These are phyloP conservation scores for Kodamaea leandrae DNA, from an alignment of 805 yeast genomes.

Conservation along the genomic window DNA sequence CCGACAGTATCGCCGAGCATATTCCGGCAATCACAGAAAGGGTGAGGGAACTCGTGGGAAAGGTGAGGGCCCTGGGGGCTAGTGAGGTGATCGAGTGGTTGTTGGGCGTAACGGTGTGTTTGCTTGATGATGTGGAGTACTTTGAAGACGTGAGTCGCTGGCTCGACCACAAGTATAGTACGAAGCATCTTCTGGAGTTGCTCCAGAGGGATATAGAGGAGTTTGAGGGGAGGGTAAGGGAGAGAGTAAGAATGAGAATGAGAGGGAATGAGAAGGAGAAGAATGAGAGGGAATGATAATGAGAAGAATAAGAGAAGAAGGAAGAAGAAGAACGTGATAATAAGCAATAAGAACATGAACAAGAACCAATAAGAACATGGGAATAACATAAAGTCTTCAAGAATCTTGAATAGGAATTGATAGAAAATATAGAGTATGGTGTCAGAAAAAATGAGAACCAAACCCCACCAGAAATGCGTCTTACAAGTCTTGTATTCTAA, in stretches of 20 bases:
- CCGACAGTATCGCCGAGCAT: background rate
- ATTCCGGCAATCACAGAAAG: background rate
- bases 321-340: too few species aligned
- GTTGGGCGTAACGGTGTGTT: background rate
- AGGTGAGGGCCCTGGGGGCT: background rate
- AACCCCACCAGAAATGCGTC: too few species aligned
- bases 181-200: conserved; percentile 5
- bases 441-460: too few species aligned
- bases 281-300: too few species aligned
- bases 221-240: background rate
- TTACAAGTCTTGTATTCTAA: too few species aligned
- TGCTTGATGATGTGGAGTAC: conserved; percentile 2
- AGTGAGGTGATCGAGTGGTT: conserved; percentile 7
- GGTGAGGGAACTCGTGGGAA: background rate
- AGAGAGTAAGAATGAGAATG: background rate
- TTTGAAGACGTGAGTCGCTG: conserved; percentile 6
- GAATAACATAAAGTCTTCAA: too few species aligned
- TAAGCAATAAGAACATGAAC: too few species aligned
- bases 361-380: too few species aligned
- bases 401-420: too few species aligned
- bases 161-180: conserved; percentile 3
- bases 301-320: too few species aligned
- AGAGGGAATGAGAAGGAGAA: background rate
- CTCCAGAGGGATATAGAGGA: conserved; percentile 3
- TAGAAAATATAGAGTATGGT: too few species aligned